phyloP scores from a whole-genome alignment of 139 green algal species.

The Chlamydomonas sphaeroides region DNA sequence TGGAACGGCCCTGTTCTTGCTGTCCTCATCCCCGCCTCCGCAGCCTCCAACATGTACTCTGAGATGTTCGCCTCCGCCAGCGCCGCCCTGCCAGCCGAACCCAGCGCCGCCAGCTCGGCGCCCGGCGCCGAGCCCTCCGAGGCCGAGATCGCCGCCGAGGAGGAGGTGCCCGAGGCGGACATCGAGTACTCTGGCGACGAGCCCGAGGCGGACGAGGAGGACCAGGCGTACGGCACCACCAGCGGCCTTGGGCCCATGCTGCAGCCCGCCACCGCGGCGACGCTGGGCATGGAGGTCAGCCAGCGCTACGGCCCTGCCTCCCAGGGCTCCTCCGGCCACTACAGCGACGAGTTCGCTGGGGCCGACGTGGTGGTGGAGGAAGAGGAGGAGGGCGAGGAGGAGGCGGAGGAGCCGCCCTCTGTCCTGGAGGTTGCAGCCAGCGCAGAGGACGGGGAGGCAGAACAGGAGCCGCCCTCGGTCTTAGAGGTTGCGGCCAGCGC shows the following conservation, averaged over 20 bases:
- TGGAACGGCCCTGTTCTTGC: neutral
- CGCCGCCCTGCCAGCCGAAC: neutral
- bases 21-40: neutral
- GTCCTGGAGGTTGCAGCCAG: too few relatives aligned
- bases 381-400: neutral
- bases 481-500: too few relatives aligned
- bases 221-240: neutral
- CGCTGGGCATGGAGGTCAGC: conserved; percentile 13
- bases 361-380: neutral
- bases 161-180: neutral
- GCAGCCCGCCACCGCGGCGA: neutral
- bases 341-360: conserved; percentile 16
- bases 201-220: neutral
- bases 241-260: conserved; percentile 16
- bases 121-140: neutral
- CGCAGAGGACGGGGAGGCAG: neutral
- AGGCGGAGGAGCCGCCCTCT: neutral
- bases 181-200: neutral
- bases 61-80: conserved; percentile 1
- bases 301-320: conserved; percentile 34
- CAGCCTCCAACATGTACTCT: conserved; percentile 24
- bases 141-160: neutral
- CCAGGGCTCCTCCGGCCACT: neutral
- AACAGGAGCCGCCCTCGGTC: neutral
- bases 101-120: neutral